Evolutionary conservation across 805 yeast species (phyloP).

Genomic region (Candida argentea): DNA sequence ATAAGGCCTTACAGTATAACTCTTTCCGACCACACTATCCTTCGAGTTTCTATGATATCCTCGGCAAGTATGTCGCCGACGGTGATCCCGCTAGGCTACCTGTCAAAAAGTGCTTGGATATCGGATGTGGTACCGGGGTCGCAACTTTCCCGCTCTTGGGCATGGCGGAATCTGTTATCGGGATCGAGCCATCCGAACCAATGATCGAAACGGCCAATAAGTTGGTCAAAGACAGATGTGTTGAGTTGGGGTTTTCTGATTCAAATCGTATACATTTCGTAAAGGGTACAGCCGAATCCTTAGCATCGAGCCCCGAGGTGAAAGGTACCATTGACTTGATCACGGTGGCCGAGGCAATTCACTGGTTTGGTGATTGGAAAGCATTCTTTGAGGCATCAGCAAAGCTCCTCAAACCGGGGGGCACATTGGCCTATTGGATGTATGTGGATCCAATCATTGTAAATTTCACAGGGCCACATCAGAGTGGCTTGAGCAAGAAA

Average conservation of each 20-base stretch:
- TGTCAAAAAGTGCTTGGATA: slow-evolving; percentile 19
- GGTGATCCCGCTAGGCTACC: slow-evolving; percentile 7
- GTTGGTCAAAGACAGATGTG: slow-evolving; percentile 13
- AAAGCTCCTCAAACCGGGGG: slow-evolving; percentile 29
- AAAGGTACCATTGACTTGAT: slow-evolving; percentile 22
- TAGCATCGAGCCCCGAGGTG: slow-evolving; percentile 9
- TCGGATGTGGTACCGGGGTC: slow-evolving; percentile 49
- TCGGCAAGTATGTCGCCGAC: slow-evolving; percentile 16
- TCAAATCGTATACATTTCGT: slow-evolving; percentile 18
- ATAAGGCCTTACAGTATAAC: slow-evolving; percentile 24
- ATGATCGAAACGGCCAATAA: slow-evolving; percentile 38
- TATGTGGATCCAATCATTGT: slow-evolving; percentile 31
- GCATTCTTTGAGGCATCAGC: slow-evolving; percentile 19
- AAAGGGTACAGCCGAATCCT: slow-evolving; percentile 24
- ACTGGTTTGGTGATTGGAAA: slow-evolving; percentile 31
- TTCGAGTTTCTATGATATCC: slow-evolving; percentile 21
- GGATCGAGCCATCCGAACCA: slow-evolving; percentile 36
- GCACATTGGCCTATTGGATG: slow-evolving; percentile 33
- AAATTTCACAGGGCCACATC: slow-evolving; percentile 12
- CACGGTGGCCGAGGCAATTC: slow-evolving; percentile 33
- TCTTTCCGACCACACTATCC: slow-evolving; percentile 36
- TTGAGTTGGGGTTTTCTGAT: slow-evolving; percentile 16
- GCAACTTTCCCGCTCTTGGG: slow-evolving; percentile 36
- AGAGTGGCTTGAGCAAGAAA: slow-evolving; percentile 4
- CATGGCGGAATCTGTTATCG: slow-evolving; percentile 27